Base-by-base conservation (phyloP, 2,329 filamentous ascomycete genomes). In the Claviceps quebecensis region DNA sequence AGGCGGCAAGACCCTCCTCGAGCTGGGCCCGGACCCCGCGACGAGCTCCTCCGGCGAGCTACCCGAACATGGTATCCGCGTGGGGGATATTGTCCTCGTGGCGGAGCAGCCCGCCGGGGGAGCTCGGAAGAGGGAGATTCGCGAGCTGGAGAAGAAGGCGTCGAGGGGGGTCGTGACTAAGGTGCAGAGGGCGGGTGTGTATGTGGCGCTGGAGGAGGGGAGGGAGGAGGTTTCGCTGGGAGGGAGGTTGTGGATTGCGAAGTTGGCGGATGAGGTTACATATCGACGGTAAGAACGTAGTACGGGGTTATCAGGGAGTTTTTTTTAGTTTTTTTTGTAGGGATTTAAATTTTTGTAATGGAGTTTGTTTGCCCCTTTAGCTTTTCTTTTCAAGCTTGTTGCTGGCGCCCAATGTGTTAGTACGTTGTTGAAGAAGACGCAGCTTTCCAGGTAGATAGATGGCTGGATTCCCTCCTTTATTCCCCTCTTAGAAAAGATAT, bases 1-100 rank as follows among this genome's bases (percentile, higher is more conserved):
- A 39, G 93, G 90, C 16, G 93, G 93, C n/a, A 86, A 88, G 56
- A 88, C 87, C 0, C 84, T 98, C 1, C 71, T 96, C 3, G 90
- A 96, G 65, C 80, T 98, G 1, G 70, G 71, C 16, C 72, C 80
- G 0, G 91, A 96, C 61, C 69, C 78, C n/a, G 86, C 88, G 0
- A 77, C 84, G 2, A 74, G 77, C 4, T 49, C 57, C 14, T 61
- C 61, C 19, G 67, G 72, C 0, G 78, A 81, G 55, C 69, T 91
- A 19, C 82, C 83, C 1, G 83, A 87, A 63, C 86, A 91, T 70
- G 86, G 85, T 26, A 70, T 93, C 49, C 75, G 86, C 2, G 76
- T 80, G 0, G 87, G 87, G 1, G 87, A 93, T 65, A 86, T 93
- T 54, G 85, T 91, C 22, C 72, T 84, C 1, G 76, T 91, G 39